A percentile compares a stretch with the other conserved stretches of the same genome.
phyloP scores from a whole-genome alignment of 805 yeast species.

The Candida sanyiensis region DNA sequence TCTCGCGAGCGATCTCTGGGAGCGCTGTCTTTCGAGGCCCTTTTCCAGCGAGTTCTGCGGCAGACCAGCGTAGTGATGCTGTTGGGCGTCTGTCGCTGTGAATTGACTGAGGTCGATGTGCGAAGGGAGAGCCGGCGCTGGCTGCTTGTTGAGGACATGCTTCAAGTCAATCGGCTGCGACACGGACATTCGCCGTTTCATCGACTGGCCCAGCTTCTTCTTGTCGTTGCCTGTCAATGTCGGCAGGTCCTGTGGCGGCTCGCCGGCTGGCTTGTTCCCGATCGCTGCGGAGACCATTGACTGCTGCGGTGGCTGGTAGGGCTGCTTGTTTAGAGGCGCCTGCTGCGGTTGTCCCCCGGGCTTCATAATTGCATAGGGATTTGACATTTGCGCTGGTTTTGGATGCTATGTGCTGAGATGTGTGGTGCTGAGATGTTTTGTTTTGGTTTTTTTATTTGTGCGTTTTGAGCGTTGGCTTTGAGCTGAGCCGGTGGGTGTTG shows the following conservation, averaged over 20 bases:
- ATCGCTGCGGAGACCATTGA: too few relatives aligned
- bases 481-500: too few relatives aligned
- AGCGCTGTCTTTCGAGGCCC: constrained; percentile 8
- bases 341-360: constrained; percentile 7
- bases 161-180: constrained; percentile 25
- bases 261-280: too few relatives aligned
- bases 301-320: constrained; percentile 20
- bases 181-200: constrained; percentile 41
- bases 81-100: constrained; percentile 7
- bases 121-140: constrained; percentile 28
- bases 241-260: constrained; percentile 25
- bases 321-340: too few relatives aligned
- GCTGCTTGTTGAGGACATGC: constrained; percentile 11
- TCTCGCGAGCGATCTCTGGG: constrained; percentile 3
- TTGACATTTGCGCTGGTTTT: too few relatives aligned
- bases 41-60: constrained; percentile 6
- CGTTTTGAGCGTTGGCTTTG: too few relatives aligned
- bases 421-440: too few relatives aligned
- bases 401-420: too few relatives aligned
- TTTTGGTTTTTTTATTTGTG: too few relatives aligned
- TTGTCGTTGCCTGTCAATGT: constrained; percentile 30
- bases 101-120: constrained; percentile 18
- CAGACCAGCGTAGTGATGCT: constrained; percentile 7
- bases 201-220: constrained; percentile 35
- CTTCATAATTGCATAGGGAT: constrained; percentile 17